phyloP scores from a whole-genome alignment of 2,329 filamentous ascomycete species.

The Verticillium zaregamsianum region DNA sequence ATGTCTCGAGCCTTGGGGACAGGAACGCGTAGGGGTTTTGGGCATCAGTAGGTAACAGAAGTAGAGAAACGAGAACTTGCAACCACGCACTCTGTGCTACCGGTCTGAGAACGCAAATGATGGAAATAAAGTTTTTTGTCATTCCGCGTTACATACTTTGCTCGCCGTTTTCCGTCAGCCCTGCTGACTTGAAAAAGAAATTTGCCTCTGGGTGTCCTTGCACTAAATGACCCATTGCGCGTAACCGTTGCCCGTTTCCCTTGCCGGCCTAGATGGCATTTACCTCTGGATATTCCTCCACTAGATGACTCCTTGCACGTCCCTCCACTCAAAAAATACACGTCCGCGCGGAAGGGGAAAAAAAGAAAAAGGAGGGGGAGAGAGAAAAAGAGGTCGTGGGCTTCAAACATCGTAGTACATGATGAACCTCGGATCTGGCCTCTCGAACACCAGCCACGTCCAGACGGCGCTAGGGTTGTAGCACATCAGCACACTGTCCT shows the following conservation, averaged over 20 bases:
- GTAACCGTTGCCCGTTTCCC: too few species aligned
- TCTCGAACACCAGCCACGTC: slow-evolving; percentile 29
- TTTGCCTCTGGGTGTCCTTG: too few species aligned
- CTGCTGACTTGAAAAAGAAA: too few species aligned
- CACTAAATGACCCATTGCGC: too few species aligned
- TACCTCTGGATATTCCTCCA: too few species aligned
- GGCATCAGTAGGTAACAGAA: background rate
- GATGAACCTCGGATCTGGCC: slow-evolving; percentile 27
- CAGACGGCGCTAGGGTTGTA: slow-evolving; percentile 33
- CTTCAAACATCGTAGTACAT: slow-evolving; percentile 30
- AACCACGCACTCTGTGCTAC: background rate
- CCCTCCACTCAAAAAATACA: background rate
- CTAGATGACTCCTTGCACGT: background rate
- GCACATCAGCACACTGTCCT: slow-evolving; percentile 25
- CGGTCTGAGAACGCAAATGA: too few species aligned
- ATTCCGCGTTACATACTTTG: too few species aligned
- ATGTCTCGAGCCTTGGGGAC: background rate
- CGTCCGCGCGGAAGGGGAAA: background rate
- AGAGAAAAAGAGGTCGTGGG: background rate
- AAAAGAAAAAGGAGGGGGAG: too few species aligned
- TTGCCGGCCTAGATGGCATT: too few species aligned
- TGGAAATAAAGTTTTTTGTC: too few species aligned
- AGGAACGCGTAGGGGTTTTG: background rate
- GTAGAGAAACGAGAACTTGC: background rate
- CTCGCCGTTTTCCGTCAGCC: too few species aligned